Base-by-base conservation (phyloP, 2,329 filamentous ascomycete species). In the Fusarium robinianum region DNA sequence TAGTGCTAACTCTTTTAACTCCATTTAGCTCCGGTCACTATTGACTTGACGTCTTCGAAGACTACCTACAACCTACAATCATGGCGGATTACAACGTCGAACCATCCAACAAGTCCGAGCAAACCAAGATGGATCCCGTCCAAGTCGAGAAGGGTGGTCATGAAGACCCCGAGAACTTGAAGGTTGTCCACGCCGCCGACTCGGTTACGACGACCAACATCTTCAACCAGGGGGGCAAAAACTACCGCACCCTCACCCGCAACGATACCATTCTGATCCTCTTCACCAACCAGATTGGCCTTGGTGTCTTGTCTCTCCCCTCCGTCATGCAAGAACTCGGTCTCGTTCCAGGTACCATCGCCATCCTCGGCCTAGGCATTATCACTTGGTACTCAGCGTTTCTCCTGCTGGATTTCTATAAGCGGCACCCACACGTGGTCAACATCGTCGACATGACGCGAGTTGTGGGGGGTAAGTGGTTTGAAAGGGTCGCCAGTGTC, bases 361-460 rank as follows among this genome's bases (percentile, higher is more conserved):
- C 85, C 61, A 87, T 84, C 14, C 72, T 86, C 43, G 83, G 83
- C 3, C 74, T 65, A 2, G 69, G 84, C 26, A 80, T 84, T 6
- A 67, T 86, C 2, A 86, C 87, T 58, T 87, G 84, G 6, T 87
- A 66, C 21, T 51, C 62, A 3, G 62, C 84, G 5, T 53, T 64
- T n/a, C 51, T 53, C 11, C 48, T 63, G 10, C 83, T 83, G 79
- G 77, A 82, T 58, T 87, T 86, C 64, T 87, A 83, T 62, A 67
- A 86, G 48, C 76, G 80, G 41, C 79, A 87, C 57, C 84, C 84
- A 2, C 79, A 86, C 64, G 76, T 85, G 41, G 80, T 82, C 50
- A 84, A 86, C 63, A 81, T 87, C 11, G 85, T 83, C 58, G 84
- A 87, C 56, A 80, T 87, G 78, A 75, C 77, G 76, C 58, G 75